These are phyloP conservation scores for Cucurbita pepo DNA, from an alignment of 306 rosid genomes.

Conservation along the genomic window DNA sequence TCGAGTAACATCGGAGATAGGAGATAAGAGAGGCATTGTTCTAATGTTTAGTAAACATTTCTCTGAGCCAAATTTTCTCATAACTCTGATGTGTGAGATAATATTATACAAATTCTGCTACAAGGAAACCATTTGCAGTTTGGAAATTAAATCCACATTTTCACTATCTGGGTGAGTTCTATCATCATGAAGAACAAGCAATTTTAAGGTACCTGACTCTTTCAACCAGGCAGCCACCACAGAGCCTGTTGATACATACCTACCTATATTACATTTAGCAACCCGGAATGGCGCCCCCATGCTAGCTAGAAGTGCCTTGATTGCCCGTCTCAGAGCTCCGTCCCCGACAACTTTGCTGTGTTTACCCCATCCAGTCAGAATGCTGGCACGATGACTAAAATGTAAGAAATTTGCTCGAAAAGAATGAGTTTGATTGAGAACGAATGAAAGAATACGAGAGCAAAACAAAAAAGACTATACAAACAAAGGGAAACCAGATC, in stretches of 20 bases:
- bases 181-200: slow-evolving; percentile 59
- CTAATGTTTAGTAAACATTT: neutral
- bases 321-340: slow-evolving; percentile 46
- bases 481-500: neutral
- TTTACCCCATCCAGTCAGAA: slow-evolving; percentile 95
- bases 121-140: slow-evolving; percentile 26
- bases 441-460: neutral
- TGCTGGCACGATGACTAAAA: slow-evolving; percentile 32
- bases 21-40: no score
- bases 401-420: neutral
- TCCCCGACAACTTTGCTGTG: slow-evolving; percentile 86
- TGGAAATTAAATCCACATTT: slow-evolving; percentile 13
- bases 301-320: slow-evolving; percentile 52
- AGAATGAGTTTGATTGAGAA: neutral
- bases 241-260: slow-evolving; percentile 52
- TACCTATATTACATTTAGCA: slow-evolving; percentile 55
- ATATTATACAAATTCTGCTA: slow-evolving; percentile 11
- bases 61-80: neutral
- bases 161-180: slow-evolving; percentile 18
- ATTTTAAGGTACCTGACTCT: slow-evolving; percentile 40
- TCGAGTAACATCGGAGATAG: no score
- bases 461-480: neutral
- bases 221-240: slow-evolving; percentile 58
- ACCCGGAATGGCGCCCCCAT: slow-evolving; percentile 73
- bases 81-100: neutral